Base-by-base conservation (phyloP, 805 yeast genomes). In the Hanseniaspora singularis region DNA sequence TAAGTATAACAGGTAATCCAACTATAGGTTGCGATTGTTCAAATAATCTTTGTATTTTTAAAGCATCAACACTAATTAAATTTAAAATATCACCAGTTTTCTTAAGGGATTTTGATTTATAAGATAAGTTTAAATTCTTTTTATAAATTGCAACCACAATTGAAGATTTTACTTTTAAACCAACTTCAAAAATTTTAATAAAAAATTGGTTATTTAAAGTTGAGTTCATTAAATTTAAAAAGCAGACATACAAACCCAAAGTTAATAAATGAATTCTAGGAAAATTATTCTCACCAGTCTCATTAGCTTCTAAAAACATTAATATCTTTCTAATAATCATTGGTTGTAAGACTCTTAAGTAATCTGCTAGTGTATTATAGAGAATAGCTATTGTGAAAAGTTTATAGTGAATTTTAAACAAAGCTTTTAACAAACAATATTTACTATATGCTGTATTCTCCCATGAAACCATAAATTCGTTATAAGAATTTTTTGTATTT, bases 61-160 rank as follows among this genome's bases (percentile, higher is more conserved):
- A 64, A 11, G 82, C 77, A 64, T 86, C 96, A 28, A 82, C 88
- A 19, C 92, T 74, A 69, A 83, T 72, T 54, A 80, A 67, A 55
- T 83, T 85, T 52, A 85, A 71, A 41, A 86, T 81, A 54, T 84
- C 94, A 52, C 95, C 94, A 1, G 88, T 72, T 2, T 85, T 64
- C 53, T 72, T 66, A 14, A 70, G 67, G 27, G 70, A 68, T 50
- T 79, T 72, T 6, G 85, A 74, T 38, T 76, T 78, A 6, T 76
- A 71, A 1, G 94, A 77, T 14, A 87, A 63, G 18, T 60, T 67
- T 49, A 87, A 67, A 0, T 88, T 70, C 60, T 87, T 87, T 36
- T 74, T 72, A 59, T 80, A 86, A 20, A 86, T 65, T 51, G 83
- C 60, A 15, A 80, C 65, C 58, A 76, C 73, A 51, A 87, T 64